Evolutionary conservation across 768 basidiomycete species (phyloP).

Genomic region (Lentinula raphanica): DNA sequence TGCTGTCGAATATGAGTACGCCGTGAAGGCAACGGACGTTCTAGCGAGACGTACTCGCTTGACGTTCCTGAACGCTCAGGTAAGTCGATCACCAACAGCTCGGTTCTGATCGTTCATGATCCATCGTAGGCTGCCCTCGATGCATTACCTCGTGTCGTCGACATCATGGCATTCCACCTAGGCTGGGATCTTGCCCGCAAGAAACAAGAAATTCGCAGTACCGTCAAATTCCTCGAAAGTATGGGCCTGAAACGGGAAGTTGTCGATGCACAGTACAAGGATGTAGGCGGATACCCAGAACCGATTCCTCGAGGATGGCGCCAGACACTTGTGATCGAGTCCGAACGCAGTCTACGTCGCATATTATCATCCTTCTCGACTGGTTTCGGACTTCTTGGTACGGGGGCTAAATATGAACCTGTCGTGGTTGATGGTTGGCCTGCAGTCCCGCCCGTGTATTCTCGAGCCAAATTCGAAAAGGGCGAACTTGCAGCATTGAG

Average conservation of each 20-base stretch:
- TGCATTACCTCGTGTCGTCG: slow-evolving; percentile 81
- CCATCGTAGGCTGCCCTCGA: slow-evolving; percentile 53
- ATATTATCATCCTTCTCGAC: not conserved
- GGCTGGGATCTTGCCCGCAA: slow-evolving; percentile 65
- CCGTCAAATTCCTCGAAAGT: slow-evolving; percentile 64
- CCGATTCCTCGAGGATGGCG: slow-evolving; percentile 3
- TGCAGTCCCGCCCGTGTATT: slow-evolving; percentile 16
- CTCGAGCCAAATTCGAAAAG: slow-evolving; percentile 40
- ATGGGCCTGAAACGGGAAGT: slow-evolving; percentile 77
- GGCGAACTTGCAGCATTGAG: slow-evolving; percentile 38
- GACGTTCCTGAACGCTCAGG: slow-evolving; percentile 87
- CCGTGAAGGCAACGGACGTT: slow-evolving; percentile 87
- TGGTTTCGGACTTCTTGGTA: not conserved
- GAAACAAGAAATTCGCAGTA: slow-evolving; percentile 50
- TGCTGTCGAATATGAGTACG: slow-evolving; percentile 86
- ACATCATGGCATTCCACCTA: slow-evolving; percentile 86
- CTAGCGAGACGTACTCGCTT: slow-evolving; percentile 88
- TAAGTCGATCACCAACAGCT: slow-evolving; percentile 15
- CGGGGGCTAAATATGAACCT: not conserved
- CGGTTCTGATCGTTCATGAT: not conserved
- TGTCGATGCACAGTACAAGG: slow-evolving; percentile 24
- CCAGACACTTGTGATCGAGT: not conserved
- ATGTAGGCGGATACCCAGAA: slow-evolving; percentile 2
- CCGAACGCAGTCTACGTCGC: not conserved
- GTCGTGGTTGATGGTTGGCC: not conserved